Conservation (phyloP, 805 yeast genomes). For the Candida nanaspora region DNA sequence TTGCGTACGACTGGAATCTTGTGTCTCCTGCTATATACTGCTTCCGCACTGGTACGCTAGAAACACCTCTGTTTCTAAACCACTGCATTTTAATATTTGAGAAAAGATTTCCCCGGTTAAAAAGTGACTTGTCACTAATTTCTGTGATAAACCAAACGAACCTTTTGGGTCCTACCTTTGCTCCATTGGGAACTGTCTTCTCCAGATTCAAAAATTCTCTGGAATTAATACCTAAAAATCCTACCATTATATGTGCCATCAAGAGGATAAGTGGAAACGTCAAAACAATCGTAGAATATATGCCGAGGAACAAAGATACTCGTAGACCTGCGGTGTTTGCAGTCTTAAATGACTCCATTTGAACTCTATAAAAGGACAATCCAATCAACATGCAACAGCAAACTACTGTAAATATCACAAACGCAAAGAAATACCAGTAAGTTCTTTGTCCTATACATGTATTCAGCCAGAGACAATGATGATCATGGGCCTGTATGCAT, state of each 20-base stretch:
- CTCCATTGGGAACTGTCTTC: constrained; percentile 10
- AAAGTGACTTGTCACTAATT: constrained; percentile 29
- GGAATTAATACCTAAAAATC: constrained; percentile 57
- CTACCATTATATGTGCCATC: constrained; percentile 46
- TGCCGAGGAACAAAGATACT: constrained; percentile 41
- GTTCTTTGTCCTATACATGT: constrained; percentile 74
- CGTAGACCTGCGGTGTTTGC: not conserved
- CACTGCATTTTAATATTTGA: constrained; percentile 26
- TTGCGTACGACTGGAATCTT: constrained; percentile 22
- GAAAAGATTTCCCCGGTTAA: constrained; percentile 23
- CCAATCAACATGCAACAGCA: constrained; percentile 21
- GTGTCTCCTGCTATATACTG: constrained; percentile 29
- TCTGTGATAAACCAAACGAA: constrained; percentile 13
- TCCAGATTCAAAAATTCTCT: constrained; percentile 58
- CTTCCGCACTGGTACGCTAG: constrained; percentile 23
- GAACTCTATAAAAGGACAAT: constrained; percentile 21
- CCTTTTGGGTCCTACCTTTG: constrained; percentile 4
- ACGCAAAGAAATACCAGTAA: constrained; percentile 52
- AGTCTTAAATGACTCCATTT: not conserved
- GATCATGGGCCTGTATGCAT: constrained; percentile 61
- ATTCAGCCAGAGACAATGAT: constrained; percentile 57
- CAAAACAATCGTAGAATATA: constrained; percentile 38
- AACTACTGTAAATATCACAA: constrained; percentile 33
- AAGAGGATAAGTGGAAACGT: constrained; percentile 52
- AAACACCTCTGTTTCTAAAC: constrained; percentile 34